Evolutionary conservation across 495 filamentous ascomycete species (phyloP).

Genomic region (Cercophora newfieldiana): DNA sequence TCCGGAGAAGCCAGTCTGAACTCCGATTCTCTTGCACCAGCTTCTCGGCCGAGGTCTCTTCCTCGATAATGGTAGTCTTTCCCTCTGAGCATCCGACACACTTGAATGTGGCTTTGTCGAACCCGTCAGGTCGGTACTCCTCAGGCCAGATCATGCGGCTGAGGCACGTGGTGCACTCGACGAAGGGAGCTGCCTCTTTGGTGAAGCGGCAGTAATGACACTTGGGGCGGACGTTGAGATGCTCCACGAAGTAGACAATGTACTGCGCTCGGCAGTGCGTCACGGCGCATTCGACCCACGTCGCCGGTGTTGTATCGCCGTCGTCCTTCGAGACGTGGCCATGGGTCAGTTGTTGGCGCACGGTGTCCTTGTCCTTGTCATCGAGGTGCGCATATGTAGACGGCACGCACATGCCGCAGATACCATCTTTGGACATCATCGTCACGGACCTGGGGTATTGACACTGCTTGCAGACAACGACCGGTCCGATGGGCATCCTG

Average conservation of each 20-base stretch:
- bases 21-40: conserved; percentile 37
- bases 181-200: conserved; percentile 22
- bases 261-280: conserved; percentile 47
- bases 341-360: conserved; percentile 7
- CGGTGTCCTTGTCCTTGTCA: background rate
- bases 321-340: conserved; percentile 33
- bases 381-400: conserved; percentile 14
- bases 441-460: conserved; percentile 48
- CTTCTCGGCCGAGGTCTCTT: conserved; percentile 33
- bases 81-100: conserved; percentile 40
- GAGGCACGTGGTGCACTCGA: conserved; percentile 43
- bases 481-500: conserved; percentile 36
- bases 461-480: conserved; percentile 41
- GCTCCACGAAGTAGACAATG: conserved; percentile 42
- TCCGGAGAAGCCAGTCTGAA: conserved; percentile 40
- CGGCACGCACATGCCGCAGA: conserved; percentile 41
- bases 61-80: conserved; percentile 31
- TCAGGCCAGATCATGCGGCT: conserved; percentile 46
- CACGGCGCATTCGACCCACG: conserved; percentile 47
- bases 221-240: conserved; percentile 43
- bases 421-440: conserved; percentile 38
- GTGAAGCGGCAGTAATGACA: conserved; percentile 47
- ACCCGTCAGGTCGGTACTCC: conserved; percentile 35
- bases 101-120: conserved; percentile 30
- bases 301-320: conserved; percentile 23